These are phyloP conservation scores for Torulaspora quercuum DNA, from an alignment of 805 yeast genomes.

Conservation along the genomic window DNA sequence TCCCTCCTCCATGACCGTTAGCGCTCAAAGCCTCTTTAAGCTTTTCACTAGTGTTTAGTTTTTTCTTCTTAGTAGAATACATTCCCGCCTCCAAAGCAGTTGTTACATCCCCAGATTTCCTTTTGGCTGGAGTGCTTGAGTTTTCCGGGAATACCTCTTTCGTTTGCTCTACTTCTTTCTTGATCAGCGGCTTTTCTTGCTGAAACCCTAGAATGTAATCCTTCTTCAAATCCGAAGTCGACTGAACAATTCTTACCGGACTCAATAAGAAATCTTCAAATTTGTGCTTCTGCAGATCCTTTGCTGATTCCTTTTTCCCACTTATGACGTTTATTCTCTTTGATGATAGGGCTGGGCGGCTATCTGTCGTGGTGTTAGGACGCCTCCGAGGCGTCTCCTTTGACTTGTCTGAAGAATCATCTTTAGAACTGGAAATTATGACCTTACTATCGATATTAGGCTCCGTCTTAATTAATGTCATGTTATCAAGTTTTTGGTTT, in stretches of 20 bases:
- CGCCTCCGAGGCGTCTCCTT: neutral
- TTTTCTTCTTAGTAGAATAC: constrained; percentile 7
- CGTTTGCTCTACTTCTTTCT: constrained; percentile 5
- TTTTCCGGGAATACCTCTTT: neutral
- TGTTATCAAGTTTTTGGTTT: neutral
- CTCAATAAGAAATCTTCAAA: constrained; percentile 15
- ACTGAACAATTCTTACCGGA: constrained; percentile 2
- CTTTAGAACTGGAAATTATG: constrained; percentile 1
- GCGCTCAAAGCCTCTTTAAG: constrained; percentile 10
- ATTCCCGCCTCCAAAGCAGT: neutral
- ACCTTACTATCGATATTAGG: constrained; percentile 5
- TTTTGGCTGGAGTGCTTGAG: constrained; percentile 5
- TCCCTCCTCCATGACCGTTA: constrained; percentile 1
- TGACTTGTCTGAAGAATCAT: neutral
- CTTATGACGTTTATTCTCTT: constrained; percentile 16
- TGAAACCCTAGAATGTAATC: neutral
- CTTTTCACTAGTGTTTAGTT: constrained; percentile 9
- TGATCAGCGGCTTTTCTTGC: constrained; percentile 3
- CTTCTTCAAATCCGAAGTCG: neutral
- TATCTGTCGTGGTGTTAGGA: constrained; percentile 4
- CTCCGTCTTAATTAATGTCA: constrained; percentile 18
- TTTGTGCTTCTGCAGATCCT: constrained; percentile 11
- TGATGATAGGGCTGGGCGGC: constrained; percentile 26
- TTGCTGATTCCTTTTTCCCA: constrained; percentile 6
- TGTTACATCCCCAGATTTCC: neutral